Evolutionary conservation across 148 eudicot genomes (phyloP).

Genomic region (Spergularia marina): DNA sequence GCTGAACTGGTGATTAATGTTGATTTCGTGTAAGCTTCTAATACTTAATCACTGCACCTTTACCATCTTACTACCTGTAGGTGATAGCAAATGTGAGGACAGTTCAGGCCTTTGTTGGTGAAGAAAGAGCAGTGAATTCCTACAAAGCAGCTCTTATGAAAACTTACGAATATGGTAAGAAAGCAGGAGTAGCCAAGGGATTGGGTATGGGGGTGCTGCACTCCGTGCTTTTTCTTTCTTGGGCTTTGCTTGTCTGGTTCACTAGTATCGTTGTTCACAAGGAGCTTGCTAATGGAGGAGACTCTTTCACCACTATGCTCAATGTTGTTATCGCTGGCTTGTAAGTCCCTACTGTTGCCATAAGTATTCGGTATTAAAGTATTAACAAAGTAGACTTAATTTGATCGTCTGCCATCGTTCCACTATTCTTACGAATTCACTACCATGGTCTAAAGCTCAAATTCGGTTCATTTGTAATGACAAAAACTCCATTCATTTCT

Average conservation of each 20-base stretch:
- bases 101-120: constrained; percentile 94
- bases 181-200: constrained; percentile 94
- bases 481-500: background rate
- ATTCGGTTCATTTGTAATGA: background rate
- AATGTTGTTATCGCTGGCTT: constrained; percentile 94
- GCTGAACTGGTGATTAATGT: background rate
- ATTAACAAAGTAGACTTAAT: background rate
- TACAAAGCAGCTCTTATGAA: constrained; percentile 59
- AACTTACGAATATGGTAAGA: constrained; percentile 76
- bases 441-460: background rate
- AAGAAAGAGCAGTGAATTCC: constrained; percentile 72
- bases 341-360: constrained; percentile 46
- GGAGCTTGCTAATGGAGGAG: constrained; percentile 84
- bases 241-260: constrained; percentile 98
- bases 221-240: constrained; percentile 85
- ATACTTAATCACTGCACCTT: background rate
- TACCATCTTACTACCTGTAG: constrained; percentile 30
- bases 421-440: background rate
- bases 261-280: constrained; percentile 90
- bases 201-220: constrained; percentile 86
- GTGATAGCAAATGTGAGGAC: constrained; percentile 96
- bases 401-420: background rate
- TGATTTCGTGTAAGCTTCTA: background rate
- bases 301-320: constrained; percentile 98
- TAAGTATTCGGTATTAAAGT: background rate